Conservation (phyloP, 1,284 basidiomycete species). For the Ustilago shanxiensis region DNA sequence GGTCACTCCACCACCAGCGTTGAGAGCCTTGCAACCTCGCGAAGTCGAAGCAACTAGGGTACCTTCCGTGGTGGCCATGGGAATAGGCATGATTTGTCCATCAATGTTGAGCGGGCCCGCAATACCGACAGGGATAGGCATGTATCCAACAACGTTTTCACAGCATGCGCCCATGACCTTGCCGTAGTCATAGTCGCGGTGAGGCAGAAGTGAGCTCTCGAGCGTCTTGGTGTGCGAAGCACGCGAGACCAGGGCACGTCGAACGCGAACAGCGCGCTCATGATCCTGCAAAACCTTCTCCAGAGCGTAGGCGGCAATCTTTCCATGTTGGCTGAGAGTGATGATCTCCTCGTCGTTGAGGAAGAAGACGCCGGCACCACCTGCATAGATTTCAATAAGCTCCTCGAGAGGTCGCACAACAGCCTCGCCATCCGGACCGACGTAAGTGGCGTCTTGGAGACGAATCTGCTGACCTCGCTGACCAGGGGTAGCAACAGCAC, state of each 20-base stretch:
- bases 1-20: slow-evolving; percentile 92
- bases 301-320: slow-evolving; percentile 91
- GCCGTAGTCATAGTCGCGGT: slow-evolving; percentile 90
- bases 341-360: slow-evolving; percentile 95
- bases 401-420: slow-evolving; percentile 76
- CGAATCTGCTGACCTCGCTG: slow-evolving; percentile 45
- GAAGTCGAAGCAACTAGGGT: slow-evolving; percentile 97
- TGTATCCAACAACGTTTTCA: slow-evolving; percentile 98
- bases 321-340: slow-evolving; percentile 87
- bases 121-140: slow-evolving; percentile 94
- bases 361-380: slow-evolving; percentile 75
- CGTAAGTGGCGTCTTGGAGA: slow-evolving; percentile 42
- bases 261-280: slow-evolving; percentile 86
- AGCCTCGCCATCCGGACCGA: slow-evolving; percentile 51
- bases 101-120: slow-evolving; percentile 96
- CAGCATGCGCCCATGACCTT: slow-evolving; percentile 97
- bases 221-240: slow-evolving; percentile 86
- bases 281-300: slow-evolving; percentile 91
- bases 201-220: slow-evolving; percentile 85
- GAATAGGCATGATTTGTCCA: slow-evolving; percentile 86
- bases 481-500: slow-evolving; percentile 34
- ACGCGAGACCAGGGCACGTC: slow-evolving; percentile 91
- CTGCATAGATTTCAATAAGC: slow-evolving; percentile 86
- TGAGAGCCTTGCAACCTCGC: slow-evolving; percentile 96
- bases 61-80: slow-evolving; percentile 99